Conservation (phyloP, 345 rosid species). For the Rhodomyrtus tomentosa region DNA sequence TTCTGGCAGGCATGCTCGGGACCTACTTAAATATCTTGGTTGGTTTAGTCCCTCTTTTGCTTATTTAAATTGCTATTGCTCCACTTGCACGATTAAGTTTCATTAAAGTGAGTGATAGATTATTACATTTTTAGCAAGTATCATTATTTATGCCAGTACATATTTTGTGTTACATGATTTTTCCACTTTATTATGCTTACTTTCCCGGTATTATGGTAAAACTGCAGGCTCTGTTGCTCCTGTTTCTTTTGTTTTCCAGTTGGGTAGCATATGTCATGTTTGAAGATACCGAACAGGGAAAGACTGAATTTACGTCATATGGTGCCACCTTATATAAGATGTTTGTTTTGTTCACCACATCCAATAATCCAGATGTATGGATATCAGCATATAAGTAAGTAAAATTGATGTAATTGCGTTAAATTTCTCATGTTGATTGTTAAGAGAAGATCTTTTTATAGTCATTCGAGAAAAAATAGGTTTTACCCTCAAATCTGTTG, state of each 20-base stretch:
- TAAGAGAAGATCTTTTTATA: not conserved
- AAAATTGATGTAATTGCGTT: not conserved
- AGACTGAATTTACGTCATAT: slow-evolving; percentile 54
- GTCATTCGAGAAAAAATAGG: too few relatives aligned
- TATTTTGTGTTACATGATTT: not conserved
- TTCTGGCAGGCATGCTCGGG: slow-evolving; percentile 84
- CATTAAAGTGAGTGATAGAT: not conserved
- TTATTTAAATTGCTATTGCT: not conserved
- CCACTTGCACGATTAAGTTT: not conserved
- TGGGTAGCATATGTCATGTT: slow-evolving; percentile 96
- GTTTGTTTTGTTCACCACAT: slow-evolving; percentile 89
- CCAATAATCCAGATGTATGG: slow-evolving; percentile 99
- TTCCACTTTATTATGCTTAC: not conserved
- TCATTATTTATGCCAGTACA: not conserved
- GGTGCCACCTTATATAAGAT: slow-evolving; percentile 75
- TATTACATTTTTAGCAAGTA: not conserved
- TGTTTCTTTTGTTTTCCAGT: slow-evolving; percentile 83
- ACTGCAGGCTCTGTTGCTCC: slow-evolving; percentile 74
- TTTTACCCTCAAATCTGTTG: not conserved
- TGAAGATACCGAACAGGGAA: slow-evolving; percentile 87
- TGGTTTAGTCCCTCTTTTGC: slow-evolving; percentile 18
- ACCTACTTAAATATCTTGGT: slow-evolving; percentile 87
- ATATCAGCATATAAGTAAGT: slow-evolving; percentile 96
- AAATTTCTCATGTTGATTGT: not conserved
- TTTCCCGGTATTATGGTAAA: slow-evolving; percentile 11